Evolutionary conservation across 2,329 filamentous ascomycete genomes (phyloP).

Genomic region (Xylariomycetidae sp.): DNA sequence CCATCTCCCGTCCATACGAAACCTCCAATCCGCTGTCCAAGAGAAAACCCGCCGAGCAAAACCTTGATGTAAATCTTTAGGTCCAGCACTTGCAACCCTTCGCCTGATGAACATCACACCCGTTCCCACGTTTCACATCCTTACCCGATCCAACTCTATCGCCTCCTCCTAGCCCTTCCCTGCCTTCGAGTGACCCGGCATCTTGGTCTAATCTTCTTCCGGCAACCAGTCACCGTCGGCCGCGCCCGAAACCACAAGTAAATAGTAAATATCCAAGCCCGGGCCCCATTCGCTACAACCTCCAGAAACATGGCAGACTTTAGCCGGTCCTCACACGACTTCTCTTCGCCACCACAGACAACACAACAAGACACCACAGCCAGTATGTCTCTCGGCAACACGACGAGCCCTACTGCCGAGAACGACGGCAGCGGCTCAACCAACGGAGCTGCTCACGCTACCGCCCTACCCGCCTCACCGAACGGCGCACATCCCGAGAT

Average conservation of each 20-base stretch:
- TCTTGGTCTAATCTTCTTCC: slow-evolving; percentile 1
- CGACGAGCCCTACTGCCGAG: slow-evolving; percentile 19
- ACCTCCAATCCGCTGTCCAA: too few species aligned
- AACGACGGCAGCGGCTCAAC: slow-evolving; percentile 12
- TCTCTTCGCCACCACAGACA: slow-evolving; percentile 14
- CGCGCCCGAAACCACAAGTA: too few species aligned
- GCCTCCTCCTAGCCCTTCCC: too few species aligned
- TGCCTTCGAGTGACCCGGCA: too few species aligned
- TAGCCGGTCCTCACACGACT: slow-evolving; percentile 22
- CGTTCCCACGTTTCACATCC: too few species aligned
- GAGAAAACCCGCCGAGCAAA: slow-evolving; percentile 1
- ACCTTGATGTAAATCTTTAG: slow-evolving; percentile 1
- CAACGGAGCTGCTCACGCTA: slow-evolving; percentile 13
- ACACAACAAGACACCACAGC: slow-evolving; percentile 15
- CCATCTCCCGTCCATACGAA: too few species aligned
- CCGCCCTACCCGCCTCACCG: slow-evolving; percentile 8
- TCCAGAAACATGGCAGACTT: slow-evolving; percentile 26
- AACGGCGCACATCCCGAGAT: slow-evolving; percentile 28
- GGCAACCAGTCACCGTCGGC: too few species aligned
- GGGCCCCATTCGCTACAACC: too few species aligned
- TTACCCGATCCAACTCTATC: too few species aligned
- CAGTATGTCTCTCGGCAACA: slow-evolving; percentile 22
- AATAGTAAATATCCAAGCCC: too few species aligned
- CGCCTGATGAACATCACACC: too few species aligned
- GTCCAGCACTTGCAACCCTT: too few species aligned